Conservation (phyloP, 345 rosid species). For the Eucalyptus cloeziana region DNA sequence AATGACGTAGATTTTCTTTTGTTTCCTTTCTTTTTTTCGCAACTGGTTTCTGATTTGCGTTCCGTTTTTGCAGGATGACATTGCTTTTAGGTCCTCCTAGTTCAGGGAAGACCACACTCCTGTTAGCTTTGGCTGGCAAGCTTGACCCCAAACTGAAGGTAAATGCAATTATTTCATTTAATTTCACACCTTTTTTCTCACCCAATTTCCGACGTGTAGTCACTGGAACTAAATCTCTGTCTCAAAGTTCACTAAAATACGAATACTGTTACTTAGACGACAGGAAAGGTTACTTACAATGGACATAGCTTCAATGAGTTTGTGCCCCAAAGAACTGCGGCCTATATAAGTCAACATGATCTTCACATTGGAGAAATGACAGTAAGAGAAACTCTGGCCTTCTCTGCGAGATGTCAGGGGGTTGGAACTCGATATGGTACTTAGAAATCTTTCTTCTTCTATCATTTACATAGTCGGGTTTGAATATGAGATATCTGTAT, state of each 20-base stretch:
- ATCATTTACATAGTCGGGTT: neutral
- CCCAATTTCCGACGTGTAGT: neutral
- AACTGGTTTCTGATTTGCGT: neutral
- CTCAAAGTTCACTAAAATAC: neutral
- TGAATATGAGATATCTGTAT: neutral
- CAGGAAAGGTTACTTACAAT: slow-evolving; percentile 36
- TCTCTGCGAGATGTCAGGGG: slow-evolving; percentile 82
- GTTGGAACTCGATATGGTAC: slow-evolving; percentile 51
- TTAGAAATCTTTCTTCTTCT: neutral
- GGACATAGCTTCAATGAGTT: slow-evolving; percentile 34
- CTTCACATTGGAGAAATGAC: slow-evolving; percentile 77
- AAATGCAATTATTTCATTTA: neutral
- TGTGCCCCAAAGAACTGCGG: slow-evolving; percentile 36
- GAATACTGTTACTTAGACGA: neutral
- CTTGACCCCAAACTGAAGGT: slow-evolving; percentile 9
- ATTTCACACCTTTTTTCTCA: no score
- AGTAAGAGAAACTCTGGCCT: slow-evolving; percentile 79
- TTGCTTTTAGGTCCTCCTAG: slow-evolving; percentile 81
- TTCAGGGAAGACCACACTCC: slow-evolving; percentile 74
- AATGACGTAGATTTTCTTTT: neutral
- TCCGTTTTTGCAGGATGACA: slow-evolving; percentile 3
- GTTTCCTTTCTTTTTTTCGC: neutral
- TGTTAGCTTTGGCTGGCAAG: slow-evolving; percentile 30
- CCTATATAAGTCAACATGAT: slow-evolving; percentile 73
- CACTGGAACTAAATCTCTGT: neutral